Evolutionary conservation across 2,329 filamentous ascomycete species (phyloP).

Genomic region (Sporothrix schenckii): DNA sequence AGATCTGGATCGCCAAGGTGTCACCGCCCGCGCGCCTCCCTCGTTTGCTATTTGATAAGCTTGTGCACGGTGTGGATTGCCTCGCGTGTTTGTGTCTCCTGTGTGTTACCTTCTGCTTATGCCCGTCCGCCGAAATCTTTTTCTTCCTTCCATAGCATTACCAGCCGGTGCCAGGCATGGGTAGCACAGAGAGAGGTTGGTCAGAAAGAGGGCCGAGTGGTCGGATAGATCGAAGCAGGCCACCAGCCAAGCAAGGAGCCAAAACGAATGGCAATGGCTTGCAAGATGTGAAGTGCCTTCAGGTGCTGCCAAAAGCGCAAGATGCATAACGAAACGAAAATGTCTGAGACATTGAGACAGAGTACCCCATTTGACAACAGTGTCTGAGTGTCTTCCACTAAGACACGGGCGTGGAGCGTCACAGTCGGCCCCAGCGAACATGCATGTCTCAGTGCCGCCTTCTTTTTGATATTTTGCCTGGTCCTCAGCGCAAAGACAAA

Average conservation of each 20-base stretch:
- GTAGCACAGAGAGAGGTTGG: background rate
- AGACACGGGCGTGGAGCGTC: background rate
- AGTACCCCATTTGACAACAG: background rate
- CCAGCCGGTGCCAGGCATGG: conserved; percentile 15
- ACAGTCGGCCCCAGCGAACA: conserved; percentile 3
- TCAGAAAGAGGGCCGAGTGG: background rate
- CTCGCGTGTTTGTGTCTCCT: conserved; percentile 17
- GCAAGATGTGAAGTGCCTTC: too few species aligned
- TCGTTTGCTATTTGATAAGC: conserved; percentile 14
- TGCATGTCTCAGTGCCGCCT: conserved; percentile 27
- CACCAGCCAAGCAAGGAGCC: background rate
- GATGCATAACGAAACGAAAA: background rate
- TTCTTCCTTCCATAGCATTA: background rate
- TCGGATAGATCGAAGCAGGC: background rate
- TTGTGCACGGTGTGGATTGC: conserved; percentile 11
- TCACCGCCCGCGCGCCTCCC: background rate
- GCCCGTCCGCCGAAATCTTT: too few species aligned
- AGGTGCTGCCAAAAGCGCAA: background rate
- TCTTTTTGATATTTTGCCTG: background rate
- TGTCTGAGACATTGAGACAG: conserved; percentile 11
- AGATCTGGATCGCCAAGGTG: conserved; percentile 21
- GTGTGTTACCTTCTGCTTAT: background rate
- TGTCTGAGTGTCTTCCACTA: background rate
- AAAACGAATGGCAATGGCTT: background rate
- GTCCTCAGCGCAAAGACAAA: conserved; percentile 7